Percentiles rank a stretch among this genome's conserved stretches.
phyloP scores from a whole-genome alignment of 176 grass and related monocot species.

The Saccharum officinarum region DNA sequence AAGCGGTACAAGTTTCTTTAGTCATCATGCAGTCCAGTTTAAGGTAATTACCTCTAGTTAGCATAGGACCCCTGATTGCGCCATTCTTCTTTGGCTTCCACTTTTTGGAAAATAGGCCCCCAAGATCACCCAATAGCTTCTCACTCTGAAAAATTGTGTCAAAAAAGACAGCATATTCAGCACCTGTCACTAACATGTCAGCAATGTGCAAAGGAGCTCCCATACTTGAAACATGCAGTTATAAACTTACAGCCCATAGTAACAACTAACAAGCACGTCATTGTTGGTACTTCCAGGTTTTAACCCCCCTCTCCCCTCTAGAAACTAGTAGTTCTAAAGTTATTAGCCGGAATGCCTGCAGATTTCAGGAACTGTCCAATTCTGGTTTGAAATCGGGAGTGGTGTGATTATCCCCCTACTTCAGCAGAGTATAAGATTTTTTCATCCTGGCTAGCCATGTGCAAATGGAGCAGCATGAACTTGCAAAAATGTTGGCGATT shows the following conservation, averaged over 20 bases:
- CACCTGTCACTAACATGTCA: background rate
- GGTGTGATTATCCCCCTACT: background rate
- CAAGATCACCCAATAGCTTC: slow-evolving; percentile 84
- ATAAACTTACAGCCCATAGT: background rate
- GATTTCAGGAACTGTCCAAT: background rate
- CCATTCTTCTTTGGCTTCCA: slow-evolving; percentile 82
- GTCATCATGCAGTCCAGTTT: background rate
- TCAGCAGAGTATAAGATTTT: background rate
- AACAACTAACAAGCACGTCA: background rate
- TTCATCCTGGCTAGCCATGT: background rate
- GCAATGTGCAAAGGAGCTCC: background rate
- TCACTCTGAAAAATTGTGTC: slow-evolving; percentile 69
- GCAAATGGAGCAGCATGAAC: background rate
- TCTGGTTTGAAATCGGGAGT: background rate
- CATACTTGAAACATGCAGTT: background rate
- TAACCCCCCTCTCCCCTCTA: background rate
- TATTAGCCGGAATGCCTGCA: background rate
- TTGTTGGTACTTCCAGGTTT: background rate
- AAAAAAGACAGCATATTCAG: too few relatives aligned
- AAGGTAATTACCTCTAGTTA: slow-evolving; percentile 59
- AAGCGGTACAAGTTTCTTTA: background rate
- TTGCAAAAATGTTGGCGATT: background rate
- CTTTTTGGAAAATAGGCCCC: slow-evolving; percentile 85
- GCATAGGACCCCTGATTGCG: slow-evolving; percentile 68
- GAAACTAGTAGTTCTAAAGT: background rate